A percentile compares a stretch with the other conserved stretches of the same genome.
Evolutionary conservation across 1,284 basidiomycete genomes (phyloP).

Genomic region (Singerocomus rubriflavus): DNA sequence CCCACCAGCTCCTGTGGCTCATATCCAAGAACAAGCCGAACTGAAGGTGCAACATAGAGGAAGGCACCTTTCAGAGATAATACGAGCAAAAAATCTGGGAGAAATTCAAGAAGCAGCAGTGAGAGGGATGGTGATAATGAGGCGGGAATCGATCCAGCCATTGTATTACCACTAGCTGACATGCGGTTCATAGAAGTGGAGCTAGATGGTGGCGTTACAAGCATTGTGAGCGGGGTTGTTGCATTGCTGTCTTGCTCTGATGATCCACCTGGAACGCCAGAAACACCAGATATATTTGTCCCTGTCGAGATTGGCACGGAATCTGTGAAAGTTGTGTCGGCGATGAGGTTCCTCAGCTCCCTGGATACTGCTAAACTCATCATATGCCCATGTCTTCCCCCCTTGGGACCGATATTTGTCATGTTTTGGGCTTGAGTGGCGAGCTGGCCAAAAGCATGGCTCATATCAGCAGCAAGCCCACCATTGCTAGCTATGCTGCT

Average conservation of each 20-base stretch:
- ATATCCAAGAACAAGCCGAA: conserved; percentile 75
- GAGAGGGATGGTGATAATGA: conserved; percentile 41
- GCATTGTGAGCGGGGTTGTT: conserved; percentile 21
- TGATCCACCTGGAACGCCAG: conserved; percentile 13
- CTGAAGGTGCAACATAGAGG: conserved; percentile 87
- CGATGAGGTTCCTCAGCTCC: conserved; percentile 40
- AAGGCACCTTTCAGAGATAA: conserved; percentile 92
- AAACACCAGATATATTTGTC: conserved; percentile 30
- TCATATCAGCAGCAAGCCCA: not conserved
- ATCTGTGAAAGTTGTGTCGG: conserved; percentile 37
- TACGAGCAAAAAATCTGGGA: conserved; percentile 84
- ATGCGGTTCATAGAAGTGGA: conserved; percentile 17
- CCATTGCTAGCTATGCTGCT: not conserved
- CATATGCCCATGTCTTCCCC: conserved; percentile 36
- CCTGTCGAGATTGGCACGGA: conserved; percentile 36
- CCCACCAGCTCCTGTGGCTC: conserved; percentile 81
- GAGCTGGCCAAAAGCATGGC: conserved; percentile 12
- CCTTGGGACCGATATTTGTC: conserved; percentile 24
- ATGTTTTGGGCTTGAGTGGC: conserved; percentile 14
- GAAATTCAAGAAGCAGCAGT: conserved; percentile 65
- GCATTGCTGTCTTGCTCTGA: conserved; percentile 13
- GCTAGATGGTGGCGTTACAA: conserved; percentile 13
- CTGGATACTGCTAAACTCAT: conserved; percentile 39
- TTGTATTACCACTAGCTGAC: conserved; percentile 2
- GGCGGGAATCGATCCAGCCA: conserved; percentile 36